A percentile compares a stretch with the other conserved stretches of the same genome.
These are phyloP conservation scores for Cryptococcus amylolentus DNA, from an alignment of 1,284 basidiomycete genomes.

Conservation along the genomic window DNA sequence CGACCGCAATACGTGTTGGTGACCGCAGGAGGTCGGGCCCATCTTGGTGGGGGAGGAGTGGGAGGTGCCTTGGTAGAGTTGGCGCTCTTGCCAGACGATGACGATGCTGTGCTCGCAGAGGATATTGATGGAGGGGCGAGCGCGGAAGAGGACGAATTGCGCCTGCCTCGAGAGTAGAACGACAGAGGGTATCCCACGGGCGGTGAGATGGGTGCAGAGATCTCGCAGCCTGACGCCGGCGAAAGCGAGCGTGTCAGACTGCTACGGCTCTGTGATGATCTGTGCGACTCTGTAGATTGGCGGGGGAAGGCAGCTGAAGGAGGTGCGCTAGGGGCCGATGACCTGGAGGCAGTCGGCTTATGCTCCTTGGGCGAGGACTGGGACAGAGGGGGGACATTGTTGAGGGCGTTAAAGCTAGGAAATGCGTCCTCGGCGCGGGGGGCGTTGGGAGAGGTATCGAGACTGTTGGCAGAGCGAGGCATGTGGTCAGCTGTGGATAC, in stretches of 20 bases:
- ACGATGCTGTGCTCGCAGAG: constrained; percentile 10
- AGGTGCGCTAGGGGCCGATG: neutral
- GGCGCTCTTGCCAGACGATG: constrained; percentile 5
- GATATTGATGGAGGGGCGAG: constrained; percentile 10
- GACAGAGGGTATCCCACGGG: constrained; percentile 33
- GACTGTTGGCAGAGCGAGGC: constrained; percentile 5
- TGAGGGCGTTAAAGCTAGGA: constrained; percentile 11
- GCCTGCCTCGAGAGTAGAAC: neutral
- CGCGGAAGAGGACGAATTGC: constrained; percentile 10
- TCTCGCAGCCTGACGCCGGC: constrained; percentile 32
- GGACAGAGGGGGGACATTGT: constrained; percentile 8
- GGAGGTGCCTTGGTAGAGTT: neutral
- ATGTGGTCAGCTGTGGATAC: neutral
- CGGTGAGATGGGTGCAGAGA: constrained; percentile 36
- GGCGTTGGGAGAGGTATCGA: constrained; percentile 18
- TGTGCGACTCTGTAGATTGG: neutral
- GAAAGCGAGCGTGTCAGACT: constrained; percentile 15
- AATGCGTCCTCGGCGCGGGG: constrained; percentile 11
- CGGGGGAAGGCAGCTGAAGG: neutral
- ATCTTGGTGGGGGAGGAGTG: constrained; percentile 29
- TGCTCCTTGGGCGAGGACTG: neutral
- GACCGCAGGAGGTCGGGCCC: constrained; percentile 37
- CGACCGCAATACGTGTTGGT: constrained; percentile 25
- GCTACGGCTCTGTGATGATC: neutral
- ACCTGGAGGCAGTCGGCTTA: neutral